A percentile compares a stretch with the other conserved stretches of the same genome.
phyloP scores from a whole-genome alignment of 495 filamentous ascomycete genomes.

The Podospora didyma region DNA sequence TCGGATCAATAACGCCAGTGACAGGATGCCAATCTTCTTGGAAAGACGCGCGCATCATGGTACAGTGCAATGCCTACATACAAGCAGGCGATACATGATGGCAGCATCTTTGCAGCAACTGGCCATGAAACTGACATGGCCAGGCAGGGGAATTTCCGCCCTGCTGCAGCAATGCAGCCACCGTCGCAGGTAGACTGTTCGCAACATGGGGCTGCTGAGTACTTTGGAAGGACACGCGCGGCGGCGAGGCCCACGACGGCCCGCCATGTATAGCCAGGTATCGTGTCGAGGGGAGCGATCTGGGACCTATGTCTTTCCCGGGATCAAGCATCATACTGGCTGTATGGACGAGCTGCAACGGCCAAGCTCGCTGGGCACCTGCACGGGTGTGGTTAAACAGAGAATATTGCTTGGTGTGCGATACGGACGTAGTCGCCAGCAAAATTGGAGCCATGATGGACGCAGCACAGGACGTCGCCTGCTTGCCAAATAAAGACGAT shows the following conservation, averaged over 20 bases:
- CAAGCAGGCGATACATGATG: neutral
- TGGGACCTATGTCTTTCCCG: slow-evolving; percentile 4
- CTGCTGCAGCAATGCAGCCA: slow-evolving; percentile 9
- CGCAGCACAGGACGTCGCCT: slow-evolving; percentile 1
- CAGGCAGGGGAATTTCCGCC: neutral
- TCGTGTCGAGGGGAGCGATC: neutral
- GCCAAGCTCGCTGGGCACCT: slow-evolving; percentile 3
- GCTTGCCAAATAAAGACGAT: neutral
- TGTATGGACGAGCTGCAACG: neutral
- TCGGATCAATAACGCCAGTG: too few species aligned
- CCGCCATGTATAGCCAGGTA: too few species aligned
- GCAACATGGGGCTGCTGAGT: slow-evolving; percentile 2
- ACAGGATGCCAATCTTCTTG: too few species aligned
- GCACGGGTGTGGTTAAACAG: slow-evolving; percentile 27
- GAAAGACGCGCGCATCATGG: too few species aligned
- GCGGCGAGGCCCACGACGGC: too few species aligned
- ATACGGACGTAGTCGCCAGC: slow-evolving; percentile 28
- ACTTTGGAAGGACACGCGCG: neutral
- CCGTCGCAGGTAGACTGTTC: slow-evolving; percentile 16
- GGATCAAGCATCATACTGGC: slow-evolving; percentile 21
- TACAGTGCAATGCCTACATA: too few species aligned
- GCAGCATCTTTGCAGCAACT: neutral
- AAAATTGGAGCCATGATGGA: slow-evolving; percentile 9
- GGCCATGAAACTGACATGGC: neutral
- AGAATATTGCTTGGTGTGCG: slow-evolving; percentile 23